These are phyloP conservation scores for Luvunga scandens DNA, from an alignment of 345 rosid species.

Conservation along the genomic window DNA sequence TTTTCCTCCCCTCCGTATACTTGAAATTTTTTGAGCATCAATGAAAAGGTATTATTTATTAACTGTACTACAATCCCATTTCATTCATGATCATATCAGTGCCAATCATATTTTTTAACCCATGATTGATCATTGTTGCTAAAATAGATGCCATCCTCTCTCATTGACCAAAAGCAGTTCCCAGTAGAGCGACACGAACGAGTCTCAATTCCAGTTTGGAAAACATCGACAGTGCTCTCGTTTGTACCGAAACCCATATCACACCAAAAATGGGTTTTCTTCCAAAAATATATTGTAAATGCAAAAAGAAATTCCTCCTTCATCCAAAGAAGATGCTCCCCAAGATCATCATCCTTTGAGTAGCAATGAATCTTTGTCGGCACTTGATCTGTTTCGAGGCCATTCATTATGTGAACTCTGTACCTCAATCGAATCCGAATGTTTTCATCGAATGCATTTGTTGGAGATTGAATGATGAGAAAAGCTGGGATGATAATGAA, in stretches of 20 bases:
- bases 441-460: no score
- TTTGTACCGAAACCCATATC: background rate
- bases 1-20: no score
- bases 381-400: background rate
- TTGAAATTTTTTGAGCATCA: no score
- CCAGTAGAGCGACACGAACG: background rate
- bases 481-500: no score
- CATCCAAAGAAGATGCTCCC: background rate
- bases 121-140: background rate
- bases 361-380: background rate
- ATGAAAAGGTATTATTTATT: no score
- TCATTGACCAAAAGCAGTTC: background rate
- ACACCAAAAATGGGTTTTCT: background rate
- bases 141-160: slow-evolving; percentile 5
- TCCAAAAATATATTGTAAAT: background rate
- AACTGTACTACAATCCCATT: no score
- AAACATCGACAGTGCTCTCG: background rate
- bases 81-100: no score
- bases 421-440: background rate
- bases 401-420: background rate
- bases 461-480: no score
- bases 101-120: background rate
- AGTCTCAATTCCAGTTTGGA: background rate
- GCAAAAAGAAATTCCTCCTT: background rate
- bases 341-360: slow-evolving; percentile 13